Evolutionary conservation across 768 basidiomycete species (phyloP), one percentile per base, ranked within the genome.

Genomic region (Tubosaeta sp.): DNA sequence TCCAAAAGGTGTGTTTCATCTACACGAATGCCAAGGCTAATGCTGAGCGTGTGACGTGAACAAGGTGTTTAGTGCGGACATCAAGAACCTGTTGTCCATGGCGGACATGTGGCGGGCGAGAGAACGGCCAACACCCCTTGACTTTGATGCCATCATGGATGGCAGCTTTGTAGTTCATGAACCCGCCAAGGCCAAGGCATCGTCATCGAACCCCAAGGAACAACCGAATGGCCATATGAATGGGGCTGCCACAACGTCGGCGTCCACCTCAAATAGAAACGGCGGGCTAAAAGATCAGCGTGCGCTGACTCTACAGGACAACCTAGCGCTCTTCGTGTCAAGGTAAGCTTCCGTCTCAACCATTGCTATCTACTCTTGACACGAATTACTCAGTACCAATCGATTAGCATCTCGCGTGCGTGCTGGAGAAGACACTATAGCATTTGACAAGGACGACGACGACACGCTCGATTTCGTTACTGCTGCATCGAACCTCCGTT

Each of bases 401-500:
- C 83, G 86, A 6, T 75, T 98, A 3, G 84, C 91, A 6, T 71
- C 72, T 4, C 85, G 91, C 17, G 70, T 92, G 14, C 76, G 76
- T 46, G 71, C 76, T 57, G 81, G 86, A 17, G 80, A 91, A 71
- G 76, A 81, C 14, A 86, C 77, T 0, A 89, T 97, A 46, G 74
- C 85, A 1, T 98, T 98, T 59, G 97, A 99, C 75, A 99, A 99
- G 67, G 97, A 99, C 63, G 97, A 98, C 63, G 91, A 95, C 31
- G 97, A 97, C 61, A 87, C 94, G 0, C 80, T 99, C 4, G 94
- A 98, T 71, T 98, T 99, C 62, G 97, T 98, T 22, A 91, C 94
- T 0, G 91, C 95, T 7, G 84, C 95, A 0, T 89, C 94, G 4
- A 99, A 99, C 71, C 76, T 99, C 43, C 85, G 97, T 1, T 91